Base-by-base conservation (phyloP, 2,329 filamentous ascomycete genomes). In the Phoma herbarum region DNA sequence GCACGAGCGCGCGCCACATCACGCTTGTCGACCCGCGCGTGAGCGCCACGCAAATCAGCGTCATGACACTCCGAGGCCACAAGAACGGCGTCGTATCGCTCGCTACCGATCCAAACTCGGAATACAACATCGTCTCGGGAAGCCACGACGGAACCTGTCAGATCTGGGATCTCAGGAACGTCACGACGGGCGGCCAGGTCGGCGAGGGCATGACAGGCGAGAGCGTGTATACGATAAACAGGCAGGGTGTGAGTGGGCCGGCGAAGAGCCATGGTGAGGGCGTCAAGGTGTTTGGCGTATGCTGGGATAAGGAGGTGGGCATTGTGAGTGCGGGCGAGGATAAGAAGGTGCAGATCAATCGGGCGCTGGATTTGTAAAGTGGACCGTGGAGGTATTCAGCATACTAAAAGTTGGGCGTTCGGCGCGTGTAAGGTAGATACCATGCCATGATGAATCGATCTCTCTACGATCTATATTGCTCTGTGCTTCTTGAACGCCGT, bases 251-350 rank as follows among this genome's bases (percentile, higher is more conserved):
- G 72, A 83, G 71, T 6, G 74, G 75, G 73, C 81, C 70, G 23
- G 70, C 73, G 14, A 83, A 85, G 60, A 86, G 86, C 71, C 86
- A 85, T 72, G 93, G 93, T 2, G 91, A 95, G 59, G 93, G 93
- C 23, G 86, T 89, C 62, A 98, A 98, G 84, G 92, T 99, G 47
- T 92, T 98, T 77, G 86, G 87, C 31, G 91, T 98, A 5, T 85
- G 83, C 59, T 99, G 95, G 95, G 91, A 97, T 77, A 82, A 84
- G 75, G 86, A 88, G 7, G 87, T 96, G 73, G 96, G 95, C 1
- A 94, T 99, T 74, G 90, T 97, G 43, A 96, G 91, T 71, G 93
- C 84, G 42, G 93, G 94, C 16, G 93, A 98, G 84, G 95, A 99
- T 75, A 97, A 95, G 81, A 88, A 87, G 81, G 88, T 99, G 70